Conservation (phyloP, 2,329 filamentous ascomycete species). For the Colletotrichum sp. region DNA sequence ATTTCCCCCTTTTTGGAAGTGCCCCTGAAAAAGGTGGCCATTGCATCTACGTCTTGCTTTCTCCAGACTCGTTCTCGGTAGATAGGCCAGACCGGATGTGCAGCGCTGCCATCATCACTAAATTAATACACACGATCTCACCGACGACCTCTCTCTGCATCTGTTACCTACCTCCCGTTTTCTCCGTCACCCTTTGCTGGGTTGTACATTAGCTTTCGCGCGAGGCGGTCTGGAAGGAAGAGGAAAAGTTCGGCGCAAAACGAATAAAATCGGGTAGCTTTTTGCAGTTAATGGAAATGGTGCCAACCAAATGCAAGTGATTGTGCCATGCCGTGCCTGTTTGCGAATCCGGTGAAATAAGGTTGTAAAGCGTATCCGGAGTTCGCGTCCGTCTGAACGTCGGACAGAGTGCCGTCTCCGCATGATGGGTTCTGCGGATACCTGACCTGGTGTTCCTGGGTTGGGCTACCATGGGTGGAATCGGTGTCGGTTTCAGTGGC, state of each 20-base stretch:
- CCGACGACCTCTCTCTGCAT: slow-evolving; percentile 32
- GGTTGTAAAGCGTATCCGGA: background rate
- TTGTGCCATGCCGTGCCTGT: background rate
- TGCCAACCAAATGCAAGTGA: background rate
- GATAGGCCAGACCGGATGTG: slow-evolving; percentile 15
- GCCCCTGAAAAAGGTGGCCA: slow-evolving; percentile 13
- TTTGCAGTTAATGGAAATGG: slow-evolving; percentile 18
- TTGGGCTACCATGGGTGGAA: background rate
- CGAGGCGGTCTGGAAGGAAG: slow-evolving; percentile 30
- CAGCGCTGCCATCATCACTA: slow-evolving; percentile 21
- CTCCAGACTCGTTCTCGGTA: slow-evolving; percentile 19
- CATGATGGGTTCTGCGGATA: background rate
- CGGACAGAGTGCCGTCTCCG: background rate
- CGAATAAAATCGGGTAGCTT: slow-evolving; percentile 35
- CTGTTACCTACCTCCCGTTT: slow-evolving; percentile 33
- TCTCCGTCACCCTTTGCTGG: slow-evolving; percentile 37
- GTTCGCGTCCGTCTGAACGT: slow-evolving; percentile 9
- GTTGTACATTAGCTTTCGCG: slow-evolving; percentile 41
- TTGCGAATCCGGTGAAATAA: background rate
- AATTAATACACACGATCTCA: slow-evolving; percentile 27
- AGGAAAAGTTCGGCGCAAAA: slow-evolving; percentile 37
- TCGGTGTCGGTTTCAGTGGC: slow-evolving; percentile 5
- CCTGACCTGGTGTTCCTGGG: background rate
- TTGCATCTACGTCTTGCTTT: slow-evolving; percentile 20
- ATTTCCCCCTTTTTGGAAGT: slow-evolving; percentile 23